Evolutionary conservation across 1,284 basidiomycete genomes (phyloP).

Genomic region (Leccinum pallidistipes): DNA sequence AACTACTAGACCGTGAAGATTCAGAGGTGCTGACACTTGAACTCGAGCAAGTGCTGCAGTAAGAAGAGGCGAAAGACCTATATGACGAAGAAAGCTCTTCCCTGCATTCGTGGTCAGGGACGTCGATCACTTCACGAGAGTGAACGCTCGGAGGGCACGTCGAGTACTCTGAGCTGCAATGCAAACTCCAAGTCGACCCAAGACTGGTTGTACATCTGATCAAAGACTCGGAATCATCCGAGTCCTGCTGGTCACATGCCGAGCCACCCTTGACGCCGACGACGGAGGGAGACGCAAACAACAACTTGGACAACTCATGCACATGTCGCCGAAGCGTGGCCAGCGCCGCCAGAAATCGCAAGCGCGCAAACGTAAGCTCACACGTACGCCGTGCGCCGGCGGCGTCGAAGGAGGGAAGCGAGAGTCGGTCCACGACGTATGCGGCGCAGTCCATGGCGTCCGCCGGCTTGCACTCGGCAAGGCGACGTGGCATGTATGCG

Average conservation of each 20-base stretch:
- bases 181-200: constrained; percentile 5
- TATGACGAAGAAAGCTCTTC: constrained; percentile 7
- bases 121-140: background rate
- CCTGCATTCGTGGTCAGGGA: background rate
- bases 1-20: constrained; percentile 10
- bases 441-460: constrained; percentile 11
- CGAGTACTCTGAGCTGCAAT: constrained; percentile 25
- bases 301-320: constrained; percentile 11
- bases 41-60: constrained; percentile 29
- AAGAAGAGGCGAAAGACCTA: constrained; percentile 18
- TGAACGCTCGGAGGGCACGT: constrained; percentile 24
- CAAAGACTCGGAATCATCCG: constrained; percentile 3
- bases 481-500: constrained; percentile 22
- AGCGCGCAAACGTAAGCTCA: constrained; percentile 13
- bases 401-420: constrained; percentile 4
- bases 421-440: constrained; percentile 26
- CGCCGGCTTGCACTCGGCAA: background rate
- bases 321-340: constrained; percentile 22
- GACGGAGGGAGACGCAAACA: constrained; percentile 9
- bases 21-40: constrained; percentile 4
- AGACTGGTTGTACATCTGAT: constrained; percentile 3
- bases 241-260: background rate
- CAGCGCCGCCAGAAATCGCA: constrained; percentile 25
- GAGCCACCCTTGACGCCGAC: background rate
- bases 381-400: constrained; percentile 6